These are phyloP conservation scores for Phellinidium pouzarii DNA, from an alignment of 1,284 basidiomycete genomes.

Conservation along the genomic window DNA sequence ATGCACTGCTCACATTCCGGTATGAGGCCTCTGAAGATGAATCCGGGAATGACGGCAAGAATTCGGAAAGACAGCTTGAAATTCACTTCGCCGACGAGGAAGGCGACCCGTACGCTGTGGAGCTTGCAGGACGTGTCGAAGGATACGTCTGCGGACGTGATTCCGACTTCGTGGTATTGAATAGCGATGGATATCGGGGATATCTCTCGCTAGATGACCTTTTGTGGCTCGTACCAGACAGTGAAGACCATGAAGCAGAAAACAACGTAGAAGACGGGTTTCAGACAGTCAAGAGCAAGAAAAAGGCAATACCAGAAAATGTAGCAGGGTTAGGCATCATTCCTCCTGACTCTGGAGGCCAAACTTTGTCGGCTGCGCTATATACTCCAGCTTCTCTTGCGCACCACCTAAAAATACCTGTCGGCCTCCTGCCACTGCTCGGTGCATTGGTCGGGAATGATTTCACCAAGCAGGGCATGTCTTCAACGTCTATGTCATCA, in stretches of 20 bases:
- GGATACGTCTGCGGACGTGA: slow-evolving; percentile 77
- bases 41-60: slow-evolving; percentile 19
- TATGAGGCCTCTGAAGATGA: slow-evolving; percentile 24
- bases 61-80: slow-evolving; percentile 32
- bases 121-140: slow-evolving; percentile 66
- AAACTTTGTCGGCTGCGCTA: slow-evolving; percentile 48
- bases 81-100: slow-evolving; percentile 79
- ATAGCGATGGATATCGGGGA: slow-evolving; percentile 65
- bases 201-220: slow-evolving; percentile 80
- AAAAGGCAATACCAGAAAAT: slow-evolving; percentile 31
- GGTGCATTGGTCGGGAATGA: slow-evolving; percentile 86
- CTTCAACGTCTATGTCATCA: slow-evolving; percentile 22
- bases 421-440: slow-evolving; percentile 74
- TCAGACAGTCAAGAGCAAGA: slow-evolving; percentile 37
- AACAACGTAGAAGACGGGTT: slow-evolving; percentile 48
- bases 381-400: slow-evolving; percentile 66
- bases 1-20: slow-evolving; percentile 45
- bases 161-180: slow-evolving; percentile 78
- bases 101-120: slow-evolving; percentile 81
- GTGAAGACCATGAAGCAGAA: slow-evolving; percentile 25
- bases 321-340: slow-evolving; percentile 41
- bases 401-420: slow-evolving; percentile 58
- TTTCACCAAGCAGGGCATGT: slow-evolving; percentile 48
- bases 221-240: slow-evolving; percentile 48
- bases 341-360: slow-evolving; percentile 41